phyloP scores from a whole-genome alignment of 2,329 filamentous ascomycete species.

The Geosmithia flava region DNA sequence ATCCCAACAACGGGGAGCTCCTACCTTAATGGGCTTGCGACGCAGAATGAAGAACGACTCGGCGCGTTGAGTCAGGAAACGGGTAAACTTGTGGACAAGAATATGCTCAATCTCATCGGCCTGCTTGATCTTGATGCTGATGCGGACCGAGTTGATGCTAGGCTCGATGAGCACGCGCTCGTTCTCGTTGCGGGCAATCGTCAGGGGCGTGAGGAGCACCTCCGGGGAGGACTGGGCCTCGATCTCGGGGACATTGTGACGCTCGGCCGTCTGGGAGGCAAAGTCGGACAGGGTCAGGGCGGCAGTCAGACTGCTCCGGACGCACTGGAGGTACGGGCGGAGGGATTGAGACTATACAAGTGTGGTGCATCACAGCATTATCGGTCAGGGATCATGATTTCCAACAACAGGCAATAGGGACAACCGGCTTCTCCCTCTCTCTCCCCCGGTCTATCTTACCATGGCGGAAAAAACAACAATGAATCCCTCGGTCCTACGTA shows the following conservation, averaged over 20 bases:
- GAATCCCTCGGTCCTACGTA: neutral
- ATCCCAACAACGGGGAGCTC: slow-evolving; percentile 9
- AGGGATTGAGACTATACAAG: slow-evolving; percentile 89
- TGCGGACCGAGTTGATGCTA: slow-evolving; percentile 89
- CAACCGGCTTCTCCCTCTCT: no score
- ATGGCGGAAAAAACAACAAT: neutral
- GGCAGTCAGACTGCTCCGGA: slow-evolving; percentile 85
- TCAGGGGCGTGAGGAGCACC: slow-evolving; percentile 82
- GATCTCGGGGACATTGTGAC: slow-evolving; percentile 96
- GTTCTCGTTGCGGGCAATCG: slow-evolving; percentile 89
- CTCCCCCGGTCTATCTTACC: neutral
- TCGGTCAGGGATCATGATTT: neutral
- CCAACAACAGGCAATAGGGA: neutral
- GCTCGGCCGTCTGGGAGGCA: slow-evolving; percentile 88
- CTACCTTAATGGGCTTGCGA: slow-evolving; percentile 87
- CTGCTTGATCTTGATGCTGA: slow-evolving; percentile 99
- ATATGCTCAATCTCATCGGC: slow-evolving; percentile 98
- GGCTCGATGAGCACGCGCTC: slow-evolving; percentile 94
- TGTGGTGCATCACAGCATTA: neutral
- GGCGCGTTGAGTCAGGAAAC: slow-evolving; percentile 65
- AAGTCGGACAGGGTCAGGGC: slow-evolving; percentile 85
- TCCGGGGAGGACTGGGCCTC: slow-evolving; percentile 89
- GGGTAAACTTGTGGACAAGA: slow-evolving; percentile 93
- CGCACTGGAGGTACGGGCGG: slow-evolving; percentile 90
- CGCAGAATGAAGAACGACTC: slow-evolving; percentile 95